Evolutionary conservation across 2,329 filamentous ascomycete species (phyloP), one percentile per base, ranked within the genome.

Genomic region (Cytospora piceae): DNA sequence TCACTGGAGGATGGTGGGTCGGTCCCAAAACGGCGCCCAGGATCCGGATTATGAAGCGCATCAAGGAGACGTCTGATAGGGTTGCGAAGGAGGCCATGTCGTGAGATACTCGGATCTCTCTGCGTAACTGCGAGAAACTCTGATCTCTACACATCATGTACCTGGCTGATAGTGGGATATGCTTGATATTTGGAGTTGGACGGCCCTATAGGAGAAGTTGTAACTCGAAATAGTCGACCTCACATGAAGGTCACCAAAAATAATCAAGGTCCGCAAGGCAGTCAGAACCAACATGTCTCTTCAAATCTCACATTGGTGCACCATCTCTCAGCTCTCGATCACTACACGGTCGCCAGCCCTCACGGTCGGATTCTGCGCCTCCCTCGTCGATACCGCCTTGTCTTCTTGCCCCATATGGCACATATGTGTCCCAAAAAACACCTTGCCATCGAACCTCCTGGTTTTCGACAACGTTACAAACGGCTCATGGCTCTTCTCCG

Each of bases 401-500:
- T 37, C 51, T 0, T 31, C 31, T 29, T 27, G 61, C 32, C 77
- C 73, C 8, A 75, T 61, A 69, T 86, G 83, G 32, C 82, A 82
- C 85, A 89, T 88, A 69, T 99, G 94, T 66, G 90, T 87, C 5
- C 95, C 95, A 80, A 99, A 99, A 71, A 90, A 90, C 3, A 97
- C 90, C 77, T 93, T 93, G 1, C 93, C 92, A 60, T 91, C 88
- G 69, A 92, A 88, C 64, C 92, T 86, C 70, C 95, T 86, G 14
- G 92, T 96, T 80, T 96, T 97, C 1, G 91, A 90, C 66, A 99
- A 79, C 0, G 93, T 97, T 4, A 91, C 86, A 73, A 95, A 96
- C 0, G 95, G 95, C 76, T 98, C 95, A 69, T 93, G 87, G 69
- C 88, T 87, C 75, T 88, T 91, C 69, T 87, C 83, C 0, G 88